Evolutionary conservation across 257 asterid genomes (phyloP).

Genomic region (Rubia yunnanensis): DNA sequence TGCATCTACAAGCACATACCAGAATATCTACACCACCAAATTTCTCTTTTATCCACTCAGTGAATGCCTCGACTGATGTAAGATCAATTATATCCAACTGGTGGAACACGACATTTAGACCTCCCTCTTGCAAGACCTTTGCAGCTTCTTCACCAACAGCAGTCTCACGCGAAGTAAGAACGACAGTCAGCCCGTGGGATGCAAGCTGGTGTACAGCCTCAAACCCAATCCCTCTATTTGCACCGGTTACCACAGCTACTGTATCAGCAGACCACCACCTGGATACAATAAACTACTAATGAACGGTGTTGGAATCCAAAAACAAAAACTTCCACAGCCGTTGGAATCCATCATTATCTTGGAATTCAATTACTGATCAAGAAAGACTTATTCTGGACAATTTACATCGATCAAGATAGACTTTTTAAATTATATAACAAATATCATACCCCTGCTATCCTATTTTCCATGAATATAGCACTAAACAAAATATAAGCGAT

Average conservation of each 20-base stretch:
- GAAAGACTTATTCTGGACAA: neutral
- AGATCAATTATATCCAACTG: conserved; percentile 64
- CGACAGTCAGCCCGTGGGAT: conserved; percentile 54
- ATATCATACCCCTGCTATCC: neutral
- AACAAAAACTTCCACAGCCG: neutral
- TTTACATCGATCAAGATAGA: neutral
- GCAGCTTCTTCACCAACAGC: conserved; percentile 61
- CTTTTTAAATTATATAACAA: too few relatives aligned
- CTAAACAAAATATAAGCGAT: neutral
- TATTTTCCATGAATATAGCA: neutral
- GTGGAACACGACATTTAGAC: conserved; percentile 54
- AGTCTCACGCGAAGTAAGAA: conserved; percentile 68
- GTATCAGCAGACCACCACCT: conserved; percentile 90
- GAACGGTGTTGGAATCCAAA: neutral
- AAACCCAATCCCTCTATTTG: conserved; percentile 88
- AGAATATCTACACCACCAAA: conserved; percentile 74
- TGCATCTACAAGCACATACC: conserved; percentile 27
- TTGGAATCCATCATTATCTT: neutral
- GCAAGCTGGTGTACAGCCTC: conserved; percentile 81
- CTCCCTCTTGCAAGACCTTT: conserved; percentile 50
- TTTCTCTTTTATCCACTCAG: conserved; percentile 48
- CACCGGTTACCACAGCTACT: conserved; percentile 89
- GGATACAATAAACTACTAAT: conserved; percentile 1
- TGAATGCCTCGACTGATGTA: conserved; percentile 46
- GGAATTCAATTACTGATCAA: neutral